These are phyloP conservation scores for Rhizopogon salebrosus DNA, from an alignment of 768 basidiomycete species.

Conservation along the genomic window DNA sequence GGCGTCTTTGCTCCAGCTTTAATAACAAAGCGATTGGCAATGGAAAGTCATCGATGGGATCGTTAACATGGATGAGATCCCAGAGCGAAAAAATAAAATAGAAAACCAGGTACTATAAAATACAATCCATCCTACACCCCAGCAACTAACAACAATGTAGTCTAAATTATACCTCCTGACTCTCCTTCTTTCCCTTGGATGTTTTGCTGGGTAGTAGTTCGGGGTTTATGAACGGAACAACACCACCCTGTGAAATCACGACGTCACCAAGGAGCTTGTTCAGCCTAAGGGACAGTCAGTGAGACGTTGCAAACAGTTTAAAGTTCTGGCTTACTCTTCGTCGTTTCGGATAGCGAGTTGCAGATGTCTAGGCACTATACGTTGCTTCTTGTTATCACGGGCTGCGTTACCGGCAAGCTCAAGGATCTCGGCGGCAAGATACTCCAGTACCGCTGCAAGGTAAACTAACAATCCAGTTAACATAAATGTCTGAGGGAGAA, in stretches of 20 bases:
- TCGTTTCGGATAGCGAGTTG: constrained; percentile 64
- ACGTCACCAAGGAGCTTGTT: constrained; percentile 40
- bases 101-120: constrained; percentile 20
- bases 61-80: not conserved
- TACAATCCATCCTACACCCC: constrained; percentile 27
- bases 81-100: constrained; percentile 16
- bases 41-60: not conserved
- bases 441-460: constrained; percentile 57
- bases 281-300: constrained; percentile 18
- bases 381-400: constrained; percentile 52
- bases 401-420: constrained; percentile 57
- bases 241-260: constrained; percentile 62
- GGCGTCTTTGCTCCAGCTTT: too few relatives aligned
- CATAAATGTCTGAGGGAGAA: not conserved
- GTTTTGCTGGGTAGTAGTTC: constrained; percentile 51
- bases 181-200: constrained; percentile 48
- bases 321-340: constrained; percentile 34
- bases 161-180: constrained; percentile 35
- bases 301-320: not conserved
- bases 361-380: constrained; percentile 62
- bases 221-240: constrained; percentile 46
- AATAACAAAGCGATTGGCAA: too few relatives aligned
- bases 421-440: constrained; percentile 59
- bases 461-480: constrained; percentile 34
- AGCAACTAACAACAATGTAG: constrained; percentile 13